Evolutionary conservation across 2,329 filamentous ascomycete species (phyloP), one percentile per base, ranked within the genome.

Genomic region (Colletotrichum chrysophilum): DNA sequence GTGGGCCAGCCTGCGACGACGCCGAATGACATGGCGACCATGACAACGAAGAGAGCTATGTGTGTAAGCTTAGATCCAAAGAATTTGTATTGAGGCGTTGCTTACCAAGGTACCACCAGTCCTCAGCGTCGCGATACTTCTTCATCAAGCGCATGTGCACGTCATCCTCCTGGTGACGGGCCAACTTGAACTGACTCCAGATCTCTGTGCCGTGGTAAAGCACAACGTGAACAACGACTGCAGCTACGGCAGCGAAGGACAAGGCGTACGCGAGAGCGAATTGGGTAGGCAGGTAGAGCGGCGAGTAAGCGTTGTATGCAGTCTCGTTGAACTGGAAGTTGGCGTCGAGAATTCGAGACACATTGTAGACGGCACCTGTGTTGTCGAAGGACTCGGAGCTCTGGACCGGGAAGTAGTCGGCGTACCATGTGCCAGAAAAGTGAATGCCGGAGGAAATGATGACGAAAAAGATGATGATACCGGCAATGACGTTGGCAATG

Each of bases 201-300:
- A 92, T 89, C 71, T 90, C 88, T 68, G 84, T 85, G 36, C 90
- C 90, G 78, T 92, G 88, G 80, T 91, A 92, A 16, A 92, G 81
- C 3, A 79, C 81, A 58, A 91, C 89, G 73, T 92, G 90, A 9
- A 91, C 86, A 56, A 92, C 82, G 72, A 92, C 91, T 12, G 91
- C 90, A 0, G 91, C 88, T 32, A 94, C 88, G 26, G 92, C 91
- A n/a, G 93, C 93, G 80, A 94, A 94, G 0, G 91, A 91, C 13
- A 94, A 84, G 2, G 92, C 92, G 78, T 94, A 92, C 9, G 87
- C 85, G 48, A 92, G 81, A 4, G 89, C 88, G 75, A 91, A 94
- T 75, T 93, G 92, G 0, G 92, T 89, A 4, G 91, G 88, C 24
- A 94, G 85, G 79, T 90, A 94, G 5, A 94, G 87, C 2, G 93